Conservation (phyloP, 116 monocot species). For the Iris pallida region DNA sequence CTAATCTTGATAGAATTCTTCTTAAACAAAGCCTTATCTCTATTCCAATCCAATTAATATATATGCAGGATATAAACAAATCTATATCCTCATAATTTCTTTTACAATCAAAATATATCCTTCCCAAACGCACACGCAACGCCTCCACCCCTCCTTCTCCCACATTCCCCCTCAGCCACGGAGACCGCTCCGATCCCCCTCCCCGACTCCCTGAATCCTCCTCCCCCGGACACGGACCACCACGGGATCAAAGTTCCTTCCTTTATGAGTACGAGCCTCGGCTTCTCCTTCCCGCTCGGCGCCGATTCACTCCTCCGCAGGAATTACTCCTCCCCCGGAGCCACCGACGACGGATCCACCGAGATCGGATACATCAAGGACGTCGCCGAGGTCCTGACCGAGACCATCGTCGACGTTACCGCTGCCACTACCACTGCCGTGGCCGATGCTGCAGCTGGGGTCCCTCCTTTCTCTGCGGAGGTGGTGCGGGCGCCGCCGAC, state of each 20-base stretch:
- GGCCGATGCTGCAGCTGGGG: background rate
- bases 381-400: slow-evolving; percentile 25
- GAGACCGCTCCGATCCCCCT: background rate
- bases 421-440: slow-evolving; percentile 1
- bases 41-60: too few species aligned
- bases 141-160: slow-evolving; percentile 17
- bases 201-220: slow-evolving; percentile 2
- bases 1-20: too few species aligned
- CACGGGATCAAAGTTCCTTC: background rate
- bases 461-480: slow-evolving; percentile 41
- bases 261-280: background rate
- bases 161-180: slow-evolving; percentile 11
- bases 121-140: too few species aligned
- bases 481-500: slow-evolving; percentile 47
- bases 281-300: slow-evolving; percentile 24
- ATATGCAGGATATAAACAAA: too few species aligned
- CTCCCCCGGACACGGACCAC: background rate
- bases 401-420: slow-evolving; percentile 7
- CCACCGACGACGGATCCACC: slow-evolving; percentile 3
- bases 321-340: slow-evolving; percentile 12
- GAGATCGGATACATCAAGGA: slow-evolving; percentile 28
- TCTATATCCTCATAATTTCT: too few species aligned
- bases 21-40: too few species aligned
- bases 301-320: slow-evolving; percentile 3
- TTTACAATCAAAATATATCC: too few species aligned